Conservation (phyloP, 2,329 filamentous ascomycete species). For the Sarocladium kiliense region DNA sequence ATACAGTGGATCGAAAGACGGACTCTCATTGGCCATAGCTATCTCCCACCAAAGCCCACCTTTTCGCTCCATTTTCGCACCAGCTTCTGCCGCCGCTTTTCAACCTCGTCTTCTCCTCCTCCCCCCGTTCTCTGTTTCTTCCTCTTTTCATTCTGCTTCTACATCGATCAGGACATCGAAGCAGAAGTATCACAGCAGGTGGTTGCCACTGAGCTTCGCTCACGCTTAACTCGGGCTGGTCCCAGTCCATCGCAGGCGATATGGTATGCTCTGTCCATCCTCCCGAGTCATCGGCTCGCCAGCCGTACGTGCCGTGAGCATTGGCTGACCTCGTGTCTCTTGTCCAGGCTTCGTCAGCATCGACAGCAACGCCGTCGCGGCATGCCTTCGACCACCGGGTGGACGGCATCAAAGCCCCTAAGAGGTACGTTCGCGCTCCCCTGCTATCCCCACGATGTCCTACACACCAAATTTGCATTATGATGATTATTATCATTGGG, state of each 20-base stretch:
- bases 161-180: not conserved
- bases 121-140: not conserved
- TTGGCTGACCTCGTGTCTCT: not conserved
- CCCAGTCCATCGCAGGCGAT: constrained; percentile 7
- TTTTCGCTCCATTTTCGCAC: constrained; percentile 8
- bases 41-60: constrained; percentile 8
- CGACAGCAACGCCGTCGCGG: constrained; percentile 64
- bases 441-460: constrained; percentile 7
- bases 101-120: constrained; percentile 7
- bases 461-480: constrained; percentile 22
- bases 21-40: not conserved
- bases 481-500: constrained; percentile 98
- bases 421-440: constrained; percentile 62
- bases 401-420: constrained; percentile 79
- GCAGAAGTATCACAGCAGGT: not conserved
- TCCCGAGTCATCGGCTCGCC: not conserved
- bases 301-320: not conserved
- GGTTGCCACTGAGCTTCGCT: not conserved
- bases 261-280: constrained; percentile 13
- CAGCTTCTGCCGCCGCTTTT: constrained; percentile 8
- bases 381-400: constrained; percentile 76
- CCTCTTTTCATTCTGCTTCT: constrained; percentile 1
- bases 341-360: constrained; percentile 62
- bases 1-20: not conserved
- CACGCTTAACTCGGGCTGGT: constrained; percentile 7